Base-by-base conservation (phyloP, 2,329 filamentous ascomycete species). In the Fusarium graminum region DNA sequence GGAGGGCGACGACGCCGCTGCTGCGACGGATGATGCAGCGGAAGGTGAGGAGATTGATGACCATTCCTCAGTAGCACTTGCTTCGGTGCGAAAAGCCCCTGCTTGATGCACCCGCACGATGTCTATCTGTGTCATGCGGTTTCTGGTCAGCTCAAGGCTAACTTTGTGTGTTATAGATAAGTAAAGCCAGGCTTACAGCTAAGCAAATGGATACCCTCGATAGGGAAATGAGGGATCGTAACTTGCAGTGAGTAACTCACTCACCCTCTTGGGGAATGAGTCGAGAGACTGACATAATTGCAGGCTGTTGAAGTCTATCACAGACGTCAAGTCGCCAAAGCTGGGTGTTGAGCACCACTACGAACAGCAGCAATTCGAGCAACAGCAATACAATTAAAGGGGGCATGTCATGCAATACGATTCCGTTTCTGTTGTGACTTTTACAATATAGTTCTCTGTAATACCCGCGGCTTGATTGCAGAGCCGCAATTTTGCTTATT, bases 21-120 rank as follows among this genome's bases (percentile, higher is more conserved):
- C 77, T 66, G 72, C 75, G 43, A 69, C 77, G 68, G 76, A 77
- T 55, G 74, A 74, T 46, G 73, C 76, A 73, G 80, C 80, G 75
- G 83, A 84, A 85, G 86, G 84, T 85, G 86, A 89, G 86, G 80
- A 80, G 75, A 79, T 80, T 72, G 83, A 86, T 73, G 87, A 90
- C 75, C 80, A 86, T 81, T 87, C 86, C 78, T 89, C 87, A 75
- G 81, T 83, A 76, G 88, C 87, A 78, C 82, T 90, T 79, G 87
- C 87, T 80, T 86, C 85, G 87, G 88, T 90, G 85, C 83, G 88
- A 81, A 74, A 78, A 77, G 79, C 82, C 82, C 79, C 78, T 81
- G 78, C 76, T 79, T 81, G 76, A 76, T 77, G 74, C 72, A 75
- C 76, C 72, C 54, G 63, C 67, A 71, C 65, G 67, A 60, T 65